Evolutionary conservation across 305 asterid species (phyloP).

Genomic region (Rubia peregrina): DNA sequence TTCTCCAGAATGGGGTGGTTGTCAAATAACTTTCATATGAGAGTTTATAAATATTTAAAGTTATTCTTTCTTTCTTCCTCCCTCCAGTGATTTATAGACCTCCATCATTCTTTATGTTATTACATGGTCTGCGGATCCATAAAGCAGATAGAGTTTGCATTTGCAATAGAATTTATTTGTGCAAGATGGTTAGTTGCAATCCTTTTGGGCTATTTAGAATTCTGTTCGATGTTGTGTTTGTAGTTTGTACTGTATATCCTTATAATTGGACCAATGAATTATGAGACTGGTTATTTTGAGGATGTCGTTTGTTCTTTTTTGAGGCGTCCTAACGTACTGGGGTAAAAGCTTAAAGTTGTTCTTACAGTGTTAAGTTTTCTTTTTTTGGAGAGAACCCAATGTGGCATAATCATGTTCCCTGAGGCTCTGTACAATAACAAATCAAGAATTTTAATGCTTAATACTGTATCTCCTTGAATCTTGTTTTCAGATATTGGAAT

Average conservation of each 20-base stretch:
- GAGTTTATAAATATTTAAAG: background rate
- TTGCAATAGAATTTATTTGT: background rate
- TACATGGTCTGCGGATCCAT: background rate
- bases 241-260: background rate
- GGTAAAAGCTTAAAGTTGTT: background rate
- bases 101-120: background rate
- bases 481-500: constrained; percentile 68
- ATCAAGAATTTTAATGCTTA: constrained; percentile 7
- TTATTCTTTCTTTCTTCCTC: background rate
- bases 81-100: background rate
- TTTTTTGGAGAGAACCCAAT: constrained; percentile 4
- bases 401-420: background rate
- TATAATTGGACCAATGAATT: background rate
- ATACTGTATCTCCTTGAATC: constrained; percentile 16
- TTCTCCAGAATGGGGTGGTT: background rate
- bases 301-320: background rate
- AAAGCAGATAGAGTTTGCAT: background rate
- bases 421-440: background rate
- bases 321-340: background rate
- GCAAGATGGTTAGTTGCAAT: background rate
- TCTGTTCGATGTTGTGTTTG: background rate
- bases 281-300: background rate
- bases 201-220: background rate
- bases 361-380: background rate
- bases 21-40: background rate